Percentiles rank a stretch among this genome's conserved stretches.
Evolutionary conservation across 306 rosid species (phyloP).

Genomic region (Astragalus membranaceus): DNA sequence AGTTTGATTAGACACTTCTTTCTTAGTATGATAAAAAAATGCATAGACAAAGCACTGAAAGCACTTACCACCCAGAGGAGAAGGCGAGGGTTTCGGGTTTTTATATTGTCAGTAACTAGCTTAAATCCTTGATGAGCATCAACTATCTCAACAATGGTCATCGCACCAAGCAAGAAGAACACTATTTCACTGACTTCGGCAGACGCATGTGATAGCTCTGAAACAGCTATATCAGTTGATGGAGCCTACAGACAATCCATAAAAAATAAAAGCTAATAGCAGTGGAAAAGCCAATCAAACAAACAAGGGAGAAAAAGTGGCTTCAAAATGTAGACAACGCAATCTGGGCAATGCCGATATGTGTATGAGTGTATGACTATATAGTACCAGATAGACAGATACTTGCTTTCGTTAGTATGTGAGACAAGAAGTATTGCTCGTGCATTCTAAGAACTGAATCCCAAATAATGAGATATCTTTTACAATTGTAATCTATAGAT

Average conservation of each 20-base stretch:
- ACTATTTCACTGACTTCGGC: constrained; percentile 96
- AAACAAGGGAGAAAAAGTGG: background rate
- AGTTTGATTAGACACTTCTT: background rate
- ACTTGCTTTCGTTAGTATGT: background rate
- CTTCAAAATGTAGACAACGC: background rate
- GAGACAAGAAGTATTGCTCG: background rate
- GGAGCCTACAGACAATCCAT: constrained; percentile 61
- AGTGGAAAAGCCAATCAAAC: constrained; percentile 2
- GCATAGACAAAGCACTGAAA: constrained; percentile 19
- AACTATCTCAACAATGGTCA: constrained; percentile 91
- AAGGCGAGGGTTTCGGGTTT: constrained; percentile 78
- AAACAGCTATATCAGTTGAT: constrained; percentile 81
- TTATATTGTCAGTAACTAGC: constrained; percentile 86
- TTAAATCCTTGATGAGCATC: constrained; percentile 99
- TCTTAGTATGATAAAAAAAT: background rate
- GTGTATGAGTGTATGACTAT: background rate
- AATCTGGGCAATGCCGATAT: background rate
- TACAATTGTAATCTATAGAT: background rate
- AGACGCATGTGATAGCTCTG: constrained; percentile 80
- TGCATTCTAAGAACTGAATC: background rate
- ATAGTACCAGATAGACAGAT: background rate
- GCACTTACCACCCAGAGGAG: constrained; percentile 96
- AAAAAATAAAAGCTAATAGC: background rate
- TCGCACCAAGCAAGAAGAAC: constrained; percentile 94
- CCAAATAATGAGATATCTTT: background rate